phyloP scores from a whole-genome alignment of 495 filamentous ascomycete genomes.

The Xylaria scruposa region DNA sequence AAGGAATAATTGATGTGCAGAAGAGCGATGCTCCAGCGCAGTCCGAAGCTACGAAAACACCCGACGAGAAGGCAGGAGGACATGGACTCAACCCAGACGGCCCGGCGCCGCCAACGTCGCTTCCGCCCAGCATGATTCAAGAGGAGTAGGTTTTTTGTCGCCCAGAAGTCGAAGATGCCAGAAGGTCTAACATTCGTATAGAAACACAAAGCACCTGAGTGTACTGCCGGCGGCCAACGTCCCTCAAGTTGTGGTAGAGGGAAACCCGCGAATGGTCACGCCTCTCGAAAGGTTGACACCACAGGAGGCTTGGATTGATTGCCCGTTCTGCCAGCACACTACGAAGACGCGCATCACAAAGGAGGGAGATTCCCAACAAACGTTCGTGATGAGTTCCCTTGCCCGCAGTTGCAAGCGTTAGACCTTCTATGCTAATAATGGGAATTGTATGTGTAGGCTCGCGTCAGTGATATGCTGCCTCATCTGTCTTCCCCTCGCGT shows the following conservation, averaged over 20 bases:
- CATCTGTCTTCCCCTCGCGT: constrained; percentile 41
- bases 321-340: constrained; percentile 41
- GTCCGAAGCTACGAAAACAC: not conserved
- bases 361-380: constrained; percentile 41
- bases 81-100: not conserved
- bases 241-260: constrained; percentile 13
- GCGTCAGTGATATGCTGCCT: constrained; percentile 40
- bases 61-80: not conserved
- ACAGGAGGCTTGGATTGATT: constrained; percentile 39
- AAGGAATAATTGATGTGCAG: not conserved
- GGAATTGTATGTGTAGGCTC: constrained; percentile 29
- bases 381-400: constrained; percentile 29
- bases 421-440: not conserved
- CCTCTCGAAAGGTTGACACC: constrained; percentile 38
- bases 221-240: not conserved
- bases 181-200: not conserved
- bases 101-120: constrained; percentile 11
- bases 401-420: not conserved
- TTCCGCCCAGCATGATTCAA: constrained; percentile 12
- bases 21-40: not conserved
- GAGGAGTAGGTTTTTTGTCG: constrained; percentile 21
- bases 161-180: too few species aligned
- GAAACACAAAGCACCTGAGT: not conserved
- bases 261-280: constrained; percentile 31
- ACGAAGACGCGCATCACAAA: constrained; percentile 29